Evolutionary conservation across 1,139 yeast species (phyloP).

Genomic region (Sugiyamaella paludigena): DNA sequence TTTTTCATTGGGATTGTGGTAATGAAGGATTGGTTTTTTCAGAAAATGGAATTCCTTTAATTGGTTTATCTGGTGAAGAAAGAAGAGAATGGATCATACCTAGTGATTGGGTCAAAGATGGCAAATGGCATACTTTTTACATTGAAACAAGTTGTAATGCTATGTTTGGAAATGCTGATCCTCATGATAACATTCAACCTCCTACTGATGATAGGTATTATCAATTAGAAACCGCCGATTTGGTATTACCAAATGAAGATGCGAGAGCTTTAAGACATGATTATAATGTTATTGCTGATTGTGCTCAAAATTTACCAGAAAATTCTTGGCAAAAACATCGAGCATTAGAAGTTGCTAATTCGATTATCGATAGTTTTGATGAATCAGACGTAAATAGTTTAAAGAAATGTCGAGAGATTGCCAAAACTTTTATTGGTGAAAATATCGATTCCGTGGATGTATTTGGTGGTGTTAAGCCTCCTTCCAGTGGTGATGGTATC

Average conservation of each 20-base stretch:
- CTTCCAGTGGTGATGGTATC: constrained; percentile 22
- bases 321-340: constrained; percentile 77
- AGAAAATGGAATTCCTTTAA: constrained; percentile 64
- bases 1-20: constrained; percentile 82
- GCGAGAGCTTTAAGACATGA: constrained; percentile 78
- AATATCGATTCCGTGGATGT: constrained; percentile 64
- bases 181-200: constrained; percentile 50
- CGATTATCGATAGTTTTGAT: constrained; percentile 81
- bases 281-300: constrained; percentile 84
- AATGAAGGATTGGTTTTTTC: constrained; percentile 82
- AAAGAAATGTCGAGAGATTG: constrained; percentile 61
- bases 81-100: constrained; percentile 80
- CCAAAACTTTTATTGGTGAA: constrained; percentile 61
- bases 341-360: constrained; percentile 73
- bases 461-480: constrained; percentile 28
- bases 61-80: constrained; percentile 84
- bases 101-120: constrained; percentile 45
- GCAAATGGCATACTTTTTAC: constrained; percentile 54
- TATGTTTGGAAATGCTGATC: constrained; percentile 72
- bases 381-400: constrained; percentile 49
- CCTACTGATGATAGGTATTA: constrained; percentile 69
- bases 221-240: constrained; percentile 63
- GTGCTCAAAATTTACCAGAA: constrained; percentile 77
- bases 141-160: constrained; percentile 93
- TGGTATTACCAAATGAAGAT: constrained; percentile 79